Base-by-base conservation (phyloP, 73 alveolate species). In the Uronychia binucleata region DNA sequence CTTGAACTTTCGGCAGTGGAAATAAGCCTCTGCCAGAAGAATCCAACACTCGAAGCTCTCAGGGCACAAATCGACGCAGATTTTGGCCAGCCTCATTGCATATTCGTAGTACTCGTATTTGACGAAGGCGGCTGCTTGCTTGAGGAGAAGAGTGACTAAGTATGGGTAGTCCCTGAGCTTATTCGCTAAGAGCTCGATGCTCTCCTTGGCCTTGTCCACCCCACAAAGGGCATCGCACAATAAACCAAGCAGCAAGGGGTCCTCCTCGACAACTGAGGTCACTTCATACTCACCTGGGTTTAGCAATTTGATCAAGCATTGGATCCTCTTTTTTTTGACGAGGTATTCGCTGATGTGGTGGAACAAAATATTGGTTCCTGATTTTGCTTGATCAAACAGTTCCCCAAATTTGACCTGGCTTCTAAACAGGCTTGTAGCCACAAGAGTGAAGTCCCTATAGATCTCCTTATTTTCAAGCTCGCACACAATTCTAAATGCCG, bases 11-110 rank as follows among this genome's bases (percentile, higher is more conserved):
- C 88, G 82, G 59, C 81, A 74, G 59, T 92, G 86, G 78, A 92
- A 86, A 67, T 92, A 92, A 31, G 87, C 80, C 59, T 83, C 90
- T 28, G 93, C 94, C 59, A 92, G 57, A 31, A 82, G 77, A 46
- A 83, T 60, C 97, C 97, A 92, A 81, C 87, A 88, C 34, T 88
- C 94, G 78, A 77, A 92, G 28, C 83, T 34, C 57, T 92, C 97
- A n/a, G 93, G 93, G 33, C 91, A 88, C 34, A 92, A 77, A 34
- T 92, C 97, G 14, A 92, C 93, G 29, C 88, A 92, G 33, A 88
- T 88, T 67, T 92, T 86, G 46, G 93, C 77, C 1, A 92, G 33
- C 74, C 88, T 87, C 0, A 77, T 57, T 0, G 93, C 97, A 75
- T 92, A 91, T 46, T 83, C 92, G 60, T 80, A 83, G 75, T 88